These are phyloP conservation scores for Beta corolliflora DNA, from an alignment of 179 eudicot species.

Conservation along the genomic window DNA sequence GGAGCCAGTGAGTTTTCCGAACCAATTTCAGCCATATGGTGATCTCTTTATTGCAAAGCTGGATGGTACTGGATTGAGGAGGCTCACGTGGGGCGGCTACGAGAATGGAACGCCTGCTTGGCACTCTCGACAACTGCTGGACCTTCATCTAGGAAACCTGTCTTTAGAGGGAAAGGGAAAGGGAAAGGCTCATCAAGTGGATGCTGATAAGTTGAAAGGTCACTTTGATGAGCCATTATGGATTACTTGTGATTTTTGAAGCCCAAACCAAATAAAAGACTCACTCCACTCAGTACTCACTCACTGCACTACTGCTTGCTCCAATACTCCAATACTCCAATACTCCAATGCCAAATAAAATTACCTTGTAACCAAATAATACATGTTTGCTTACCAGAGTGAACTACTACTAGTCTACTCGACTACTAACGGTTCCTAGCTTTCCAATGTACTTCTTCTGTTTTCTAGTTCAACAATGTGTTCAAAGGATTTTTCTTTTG, in stretches of 20 bases:
- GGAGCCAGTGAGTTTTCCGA: slow-evolving; percentile 75
- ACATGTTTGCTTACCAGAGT: too few relatives aligned
- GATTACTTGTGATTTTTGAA: slow-evolving; percentile 42
- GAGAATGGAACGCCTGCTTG: slow-evolving; percentile 90
- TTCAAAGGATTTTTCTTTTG: too few relatives aligned
- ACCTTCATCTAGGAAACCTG: not conserved
- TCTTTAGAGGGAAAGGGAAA: slow-evolving; percentile 6
- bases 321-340: too few relatives aligned
- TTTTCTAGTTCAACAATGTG: too few relatives aligned
- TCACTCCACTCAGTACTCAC: too few relatives aligned
- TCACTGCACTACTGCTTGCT: too few relatives aligned
- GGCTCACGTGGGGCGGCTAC: slow-evolving; percentile 70
- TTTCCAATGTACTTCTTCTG: too few relatives aligned
- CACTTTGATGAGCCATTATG: slow-evolving; percentile 69
- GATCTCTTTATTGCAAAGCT: slow-evolving; percentile 57
- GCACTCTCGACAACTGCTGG: slow-evolving; percentile 36
- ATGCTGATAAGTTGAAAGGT: slow-evolving; percentile 56
- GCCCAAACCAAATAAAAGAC: not conserved
- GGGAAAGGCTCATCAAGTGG: slow-evolving; percentile 10
- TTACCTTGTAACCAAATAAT: too few relatives aligned
- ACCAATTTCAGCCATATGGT: slow-evolving; percentile 90
- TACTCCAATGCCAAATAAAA: too few relatives aligned
- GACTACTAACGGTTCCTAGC: too few relatives aligned
- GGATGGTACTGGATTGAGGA: slow-evolving; percentile 62
- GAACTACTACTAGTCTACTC: too few relatives aligned